Evolutionary conservation across 176 grass and related monocot genomes (phyloP), one percentile per base, ranked within the genome.

Genomic region (Rhynchospora pubera): DNA sequence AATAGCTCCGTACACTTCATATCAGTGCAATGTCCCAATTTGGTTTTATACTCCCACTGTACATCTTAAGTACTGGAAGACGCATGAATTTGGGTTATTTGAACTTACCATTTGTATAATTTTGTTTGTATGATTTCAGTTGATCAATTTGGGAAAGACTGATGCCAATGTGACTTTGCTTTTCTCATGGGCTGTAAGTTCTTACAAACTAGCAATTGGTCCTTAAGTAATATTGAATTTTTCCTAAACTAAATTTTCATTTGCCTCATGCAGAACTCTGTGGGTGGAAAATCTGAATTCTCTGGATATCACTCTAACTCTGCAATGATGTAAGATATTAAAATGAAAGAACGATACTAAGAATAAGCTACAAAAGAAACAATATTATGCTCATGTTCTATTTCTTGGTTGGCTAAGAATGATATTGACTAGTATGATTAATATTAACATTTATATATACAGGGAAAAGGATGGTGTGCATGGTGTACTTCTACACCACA

Each of bases 161-260:
- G 30, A 79, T 87, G 92, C 90, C 62, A 85, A 93, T 13, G 89
- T 91, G 60, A 94, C 95, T 67, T 89, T 97, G 74, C 95, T 97
- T 71, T 97, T 97, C 83, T 91, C 95, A 82, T 97, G 95, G 95
- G 90, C 92, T 86, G 95, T 97, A 91, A 94, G 95, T 97, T 76
- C 22, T 55, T 65, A 9, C 12, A 32, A 82, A 74, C 32, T 62
- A 32, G 48, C 2, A 15, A 57, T 85, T 65, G 45, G 1, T 68
- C 16, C 56, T 15, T 83, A 13, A 11, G 59, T 84, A 43, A 23
- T 79, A n/a, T 12, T 5, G 16, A 63, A 85, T 7, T 62, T 28
- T 1, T 52, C 61, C 21, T 21, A 44, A 79, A 62, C 28, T 15
- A 75, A 45, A 68, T 84, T 15, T 53, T 78, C 65, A 69, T 86